phyloP scores from a whole-genome alignment of 2,329 filamentous ascomycete species.

The Aspergillus ochraceoroseus region DNA sequence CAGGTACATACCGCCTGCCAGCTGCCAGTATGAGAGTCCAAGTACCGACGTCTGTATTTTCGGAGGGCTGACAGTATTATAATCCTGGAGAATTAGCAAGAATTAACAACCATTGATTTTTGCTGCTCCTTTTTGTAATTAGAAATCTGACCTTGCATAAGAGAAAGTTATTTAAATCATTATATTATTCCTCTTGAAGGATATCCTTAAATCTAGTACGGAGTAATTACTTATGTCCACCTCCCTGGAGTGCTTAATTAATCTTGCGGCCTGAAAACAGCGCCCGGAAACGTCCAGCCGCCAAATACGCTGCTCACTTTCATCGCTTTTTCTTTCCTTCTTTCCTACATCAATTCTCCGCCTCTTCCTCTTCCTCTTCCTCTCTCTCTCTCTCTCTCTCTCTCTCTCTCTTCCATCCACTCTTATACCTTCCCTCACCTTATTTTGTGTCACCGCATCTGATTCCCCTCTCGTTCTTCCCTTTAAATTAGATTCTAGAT shows the following conservation, averaged over 20 bases:
- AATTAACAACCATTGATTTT: neutral
- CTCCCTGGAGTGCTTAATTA: no score
- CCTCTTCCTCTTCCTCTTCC: constrained; percentile 10
- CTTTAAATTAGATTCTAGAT: constrained; percentile 1
- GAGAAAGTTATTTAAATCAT: no score
- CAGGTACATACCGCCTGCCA: no score
- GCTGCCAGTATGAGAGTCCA: no score
- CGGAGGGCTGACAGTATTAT: neutral
- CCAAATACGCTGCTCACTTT: neutral
- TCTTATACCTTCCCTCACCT: constrained; percentile 4
- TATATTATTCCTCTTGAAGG: no score
- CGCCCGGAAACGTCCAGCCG: constrained; percentile 25
- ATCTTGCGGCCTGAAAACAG: no score
- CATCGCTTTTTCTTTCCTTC: neutral
- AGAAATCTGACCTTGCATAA: neutral
- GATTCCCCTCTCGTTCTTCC: constrained; percentile 1
- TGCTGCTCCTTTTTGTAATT: neutral
- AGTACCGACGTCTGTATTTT: neutral
- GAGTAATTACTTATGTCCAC: no score
- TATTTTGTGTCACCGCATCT: constrained; percentile 4
- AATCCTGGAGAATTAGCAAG: constrained; percentile 3
- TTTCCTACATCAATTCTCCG: constrained; percentile 12
- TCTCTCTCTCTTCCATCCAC: constrained; percentile 15
- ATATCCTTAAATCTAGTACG: no score
- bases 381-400: constrained; percentile 8